Evolutionary conservation across 1,284 basidiomycete genomes (phyloP).

Genomic region (Microbotryum intermedium): DNA sequence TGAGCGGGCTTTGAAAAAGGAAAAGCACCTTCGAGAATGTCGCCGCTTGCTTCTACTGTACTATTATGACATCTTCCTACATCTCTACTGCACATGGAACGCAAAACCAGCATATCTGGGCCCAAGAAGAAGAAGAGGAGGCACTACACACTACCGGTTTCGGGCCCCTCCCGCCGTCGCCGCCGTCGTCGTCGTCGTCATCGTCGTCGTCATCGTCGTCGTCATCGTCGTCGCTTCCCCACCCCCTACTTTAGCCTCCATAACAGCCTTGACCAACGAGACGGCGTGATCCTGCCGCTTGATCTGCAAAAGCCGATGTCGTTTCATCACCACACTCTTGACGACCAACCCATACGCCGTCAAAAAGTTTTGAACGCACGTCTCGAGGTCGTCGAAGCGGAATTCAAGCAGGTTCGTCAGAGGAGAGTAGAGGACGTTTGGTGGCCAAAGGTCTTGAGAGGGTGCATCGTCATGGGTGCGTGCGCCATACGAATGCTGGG

Average conservation of each 20-base stretch:
- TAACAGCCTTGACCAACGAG: too few species aligned
- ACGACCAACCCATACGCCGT: conserved; percentile 84
- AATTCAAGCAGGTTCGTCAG: conserved; percentile 75
- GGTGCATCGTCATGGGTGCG: too few species aligned
- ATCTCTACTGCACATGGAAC: too few species aligned
- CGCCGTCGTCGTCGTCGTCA: background rate
- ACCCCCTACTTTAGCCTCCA: background rate
- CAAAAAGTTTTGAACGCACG: conserved; percentile 76
- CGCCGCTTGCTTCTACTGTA: too few species aligned
- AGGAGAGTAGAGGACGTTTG: conserved; percentile 54
- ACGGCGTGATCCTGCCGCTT: background rate
- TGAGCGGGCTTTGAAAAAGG: too few species aligned
- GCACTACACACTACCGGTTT: background rate
- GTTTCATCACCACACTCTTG: conserved; percentile 72
- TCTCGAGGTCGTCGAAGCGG: conserved; percentile 70
- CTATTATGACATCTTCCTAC: too few species aligned
- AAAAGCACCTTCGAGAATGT: background rate
- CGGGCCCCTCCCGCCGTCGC: background rate
- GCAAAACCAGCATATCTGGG: too few species aligned
- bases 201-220: background rate
- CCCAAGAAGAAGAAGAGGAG: too few species aligned
- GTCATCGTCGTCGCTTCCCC: background rate
- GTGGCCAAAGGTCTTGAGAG: too few species aligned
- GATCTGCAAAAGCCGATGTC: background rate
- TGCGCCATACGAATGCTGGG: too few species aligned